Evolutionary conservation across 345 rosid genomes (phyloP).

Genomic region (Gossypium rotundifolium): DNA sequence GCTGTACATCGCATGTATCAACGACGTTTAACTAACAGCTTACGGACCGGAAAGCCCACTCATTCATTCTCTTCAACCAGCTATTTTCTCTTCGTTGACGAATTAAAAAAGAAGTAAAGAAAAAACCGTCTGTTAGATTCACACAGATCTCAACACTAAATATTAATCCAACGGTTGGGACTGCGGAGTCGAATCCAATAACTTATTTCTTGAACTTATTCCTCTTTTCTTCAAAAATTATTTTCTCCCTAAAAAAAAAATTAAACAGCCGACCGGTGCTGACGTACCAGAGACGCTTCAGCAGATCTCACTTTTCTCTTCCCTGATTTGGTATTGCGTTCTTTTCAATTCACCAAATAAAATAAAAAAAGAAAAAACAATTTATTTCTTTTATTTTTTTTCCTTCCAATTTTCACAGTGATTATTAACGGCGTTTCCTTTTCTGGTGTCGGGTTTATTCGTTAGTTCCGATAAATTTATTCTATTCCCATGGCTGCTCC

Average conservation of each 20-base stretch:
- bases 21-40: not conserved
- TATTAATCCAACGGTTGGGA: slow-evolving; percentile 12
- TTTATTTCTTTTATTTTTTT: not conserved
- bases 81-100: slow-evolving; percentile 1
- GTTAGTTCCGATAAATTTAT: slow-evolving; percentile 6
- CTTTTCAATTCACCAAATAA: not conserved
- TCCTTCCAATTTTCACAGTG: not conserved
- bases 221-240: not conserved
- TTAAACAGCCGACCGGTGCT: slow-evolving; percentile 47
- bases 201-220: not conserved
- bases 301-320: slow-evolving; percentile 27
- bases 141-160: not conserved
- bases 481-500: slow-evolving; percentile 53
- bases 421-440: not conserved
- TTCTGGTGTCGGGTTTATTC: slow-evolving; percentile 6
- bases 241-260: not conserved
- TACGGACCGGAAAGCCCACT: not conserved
- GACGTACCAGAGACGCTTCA: slow-evolving; percentile 28
- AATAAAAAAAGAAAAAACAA: not conserved
- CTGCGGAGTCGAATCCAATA: not conserved
- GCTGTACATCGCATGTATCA: not conserved
- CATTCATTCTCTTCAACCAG: not conserved
- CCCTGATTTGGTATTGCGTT: slow-evolving; percentile 33
- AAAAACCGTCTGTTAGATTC: not conserved
- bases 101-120: not conserved